Percentiles rank a stretch among this genome's conserved stretches.
Evolutionary conservation across 495 filamentous ascomycete genomes (phyloP).

Genomic region (Immersiella caudata): DNA sequence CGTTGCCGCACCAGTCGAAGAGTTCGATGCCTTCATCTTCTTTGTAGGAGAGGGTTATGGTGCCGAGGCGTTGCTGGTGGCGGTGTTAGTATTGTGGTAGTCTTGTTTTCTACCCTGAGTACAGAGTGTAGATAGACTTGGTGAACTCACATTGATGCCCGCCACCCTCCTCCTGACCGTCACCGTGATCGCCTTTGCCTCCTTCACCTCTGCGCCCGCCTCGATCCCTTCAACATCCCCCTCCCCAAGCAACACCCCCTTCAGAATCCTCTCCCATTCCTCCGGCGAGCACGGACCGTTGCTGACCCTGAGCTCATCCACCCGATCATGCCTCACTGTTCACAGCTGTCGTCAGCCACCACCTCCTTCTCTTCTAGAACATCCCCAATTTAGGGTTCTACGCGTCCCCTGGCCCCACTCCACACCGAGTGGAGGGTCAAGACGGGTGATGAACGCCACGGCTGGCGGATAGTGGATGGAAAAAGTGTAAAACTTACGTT

Average conservation of each 20-base stretch:
- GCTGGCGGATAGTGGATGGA: background rate
- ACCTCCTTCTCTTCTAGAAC: background rate
- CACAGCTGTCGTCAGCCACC: conserved; percentile 7
- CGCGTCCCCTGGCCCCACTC: background rate
- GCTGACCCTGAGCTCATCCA: conserved; percentile 30
- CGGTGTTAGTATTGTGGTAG: conserved; percentile 30
- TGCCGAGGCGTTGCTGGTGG: conserved; percentile 67
- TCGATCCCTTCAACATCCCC: conserved; percentile 45
- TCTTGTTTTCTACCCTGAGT: conserved; percentile 22
- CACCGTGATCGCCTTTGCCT: conserved; percentile 41
- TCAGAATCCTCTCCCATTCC: conserved; percentile 52
- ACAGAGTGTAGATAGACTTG: background rate
- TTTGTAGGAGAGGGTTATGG: conserved; percentile 61
- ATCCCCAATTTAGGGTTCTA: background rate
- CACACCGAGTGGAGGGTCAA: conserved; percentile 13
- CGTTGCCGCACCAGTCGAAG: conserved; percentile 70
- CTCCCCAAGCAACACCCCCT: conserved; percentile 39
- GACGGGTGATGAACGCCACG: background rate
- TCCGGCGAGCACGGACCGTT: conserved; percentile 42
- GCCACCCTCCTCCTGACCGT: conserved; percentile 50
- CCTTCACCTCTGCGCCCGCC: conserved; percentile 43
- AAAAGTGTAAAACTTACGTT: conserved; percentile 48
- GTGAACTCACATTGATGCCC: conserved; percentile 48
- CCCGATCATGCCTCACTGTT: conserved; percentile 40
- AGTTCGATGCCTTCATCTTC: conserved; percentile 68